Evolutionary conservation across 495 filamentous ascomycete species (phyloP).

Genomic region (Xylaria scruposa): DNA sequence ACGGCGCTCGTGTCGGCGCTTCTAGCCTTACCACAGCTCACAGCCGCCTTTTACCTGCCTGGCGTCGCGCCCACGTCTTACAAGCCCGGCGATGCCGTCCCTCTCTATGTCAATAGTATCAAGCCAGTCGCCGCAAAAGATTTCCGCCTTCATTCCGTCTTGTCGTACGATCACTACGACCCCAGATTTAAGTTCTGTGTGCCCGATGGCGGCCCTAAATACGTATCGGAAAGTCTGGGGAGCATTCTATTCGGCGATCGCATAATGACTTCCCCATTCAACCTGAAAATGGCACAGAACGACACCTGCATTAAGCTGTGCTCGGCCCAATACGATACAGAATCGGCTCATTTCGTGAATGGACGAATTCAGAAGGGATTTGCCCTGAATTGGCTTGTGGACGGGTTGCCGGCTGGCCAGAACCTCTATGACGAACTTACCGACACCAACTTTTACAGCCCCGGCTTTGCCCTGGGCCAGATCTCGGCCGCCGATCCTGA

Average conservation of each 20-base stretch:
- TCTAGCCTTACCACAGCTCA: constrained; percentile 57
- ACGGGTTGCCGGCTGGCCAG: constrained; percentile 90
- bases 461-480: constrained; percentile 85
- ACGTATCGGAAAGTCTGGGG: constrained; percentile 85
- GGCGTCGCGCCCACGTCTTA: constrained; percentile 96
- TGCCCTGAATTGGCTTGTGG: constrained; percentile 93
- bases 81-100: constrained; percentile 74
- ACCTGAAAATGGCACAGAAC: constrained; percentile 82
- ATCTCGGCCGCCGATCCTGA: constrained; percentile 54
- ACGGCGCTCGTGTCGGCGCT: constrained; percentile 55
- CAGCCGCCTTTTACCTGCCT: constrained; percentile 90
- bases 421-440: constrained; percentile 75
- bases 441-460: constrained; percentile 77
- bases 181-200: constrained; percentile 83
- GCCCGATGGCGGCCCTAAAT: constrained; percentile 73
- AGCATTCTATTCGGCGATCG: constrained; percentile 97
- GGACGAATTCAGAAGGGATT: constrained; percentile 79
- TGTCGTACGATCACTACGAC: constrained; percentile 96
- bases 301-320: constrained; percentile 87
- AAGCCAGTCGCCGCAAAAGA: constrained; percentile 82
- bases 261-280: constrained; percentile 89
- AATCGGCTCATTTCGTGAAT: constrained; percentile 79
- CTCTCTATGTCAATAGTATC: constrained; percentile 89
- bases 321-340: constrained; percentile 67
- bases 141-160: constrained; percentile 82